Evolutionary conservation across 2,329 filamentous ascomycete genomes (phyloP).

Genomic region (Exserohilum turcica): DNA sequence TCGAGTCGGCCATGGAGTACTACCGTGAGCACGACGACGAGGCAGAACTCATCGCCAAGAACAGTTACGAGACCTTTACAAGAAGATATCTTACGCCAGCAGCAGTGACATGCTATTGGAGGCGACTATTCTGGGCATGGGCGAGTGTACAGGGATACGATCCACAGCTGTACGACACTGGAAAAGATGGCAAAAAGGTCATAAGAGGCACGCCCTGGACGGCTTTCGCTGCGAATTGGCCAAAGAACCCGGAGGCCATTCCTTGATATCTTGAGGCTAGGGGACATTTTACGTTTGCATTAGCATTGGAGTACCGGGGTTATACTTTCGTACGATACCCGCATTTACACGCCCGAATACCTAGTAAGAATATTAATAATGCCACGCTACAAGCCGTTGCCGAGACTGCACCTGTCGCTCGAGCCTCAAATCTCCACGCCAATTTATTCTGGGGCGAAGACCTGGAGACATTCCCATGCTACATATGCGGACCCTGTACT

Average conservation of each 20-base stretch:
- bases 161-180: constrained; percentile 33
- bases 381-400: neutral
- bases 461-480: neutral
- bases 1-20: constrained; percentile 43
- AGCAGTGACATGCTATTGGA: constrained; percentile 45
- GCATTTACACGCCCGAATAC: constrained; percentile 8
- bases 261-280: constrained; percentile 21
- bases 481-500: neutral
- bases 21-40: constrained; percentile 35
- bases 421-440: neutral
- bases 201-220: constrained; percentile 44
- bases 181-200: constrained; percentile 31
- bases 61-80: constrained; percentile 41
- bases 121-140: constrained; percentile 39
- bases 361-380: constrained; percentile 6
- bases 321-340: constrained; percentile 26
- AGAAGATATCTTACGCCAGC: constrained; percentile 40
- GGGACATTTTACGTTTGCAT: constrained; percentile 21
- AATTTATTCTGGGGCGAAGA: neutral
- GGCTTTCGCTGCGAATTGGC: constrained; percentile 44
- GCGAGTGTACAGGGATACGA: constrained; percentile 39
- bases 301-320: constrained; percentile 16
- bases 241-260: constrained; percentile 36
- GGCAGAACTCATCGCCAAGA: constrained; percentile 37
- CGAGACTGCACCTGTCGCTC: neutral